Evolutionary conservation across 345 rosid genomes (phyloP), one percentile per base, ranked within the genome.

Genomic region (Streptanthus diversifolius): DNA sequence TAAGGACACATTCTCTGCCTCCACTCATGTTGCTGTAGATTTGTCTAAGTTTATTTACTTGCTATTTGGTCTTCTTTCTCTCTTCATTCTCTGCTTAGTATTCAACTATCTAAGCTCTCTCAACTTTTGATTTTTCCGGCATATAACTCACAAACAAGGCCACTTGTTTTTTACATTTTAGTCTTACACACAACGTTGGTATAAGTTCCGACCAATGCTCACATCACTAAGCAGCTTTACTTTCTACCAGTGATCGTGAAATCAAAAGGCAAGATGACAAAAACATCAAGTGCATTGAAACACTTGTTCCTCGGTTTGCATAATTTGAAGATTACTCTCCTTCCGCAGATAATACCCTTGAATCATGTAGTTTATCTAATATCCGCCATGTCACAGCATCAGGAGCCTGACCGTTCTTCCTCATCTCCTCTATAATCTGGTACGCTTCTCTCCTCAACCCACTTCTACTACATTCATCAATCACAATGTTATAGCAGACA

Each of bases 361-460:
- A 59, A 32, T 57, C 81, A 70, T 87, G 92, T 64, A 93, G 76
- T 68, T 88, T 93, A 65, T 90, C 85, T 9, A 93, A 85, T 75
- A 82, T 86, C 79, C 95, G 78, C 97, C 97, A 90, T 37, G 98
- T 93, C 52, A 90, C 86, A 24, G 97, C 88, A 83, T 93, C 93
- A 13, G 97, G 95, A 36, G 55, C 77, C 55, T 82, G 63, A 32
- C 92, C 95, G 55, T 83, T 86, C 76, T 78, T 90, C 83, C 72
- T 83, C 91, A 90, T 87, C 75, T 93, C 98, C 24, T 80, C 74
- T 25, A 87, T 71, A 78, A 93, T 77, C 83, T 82, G 88, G 78
- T 90, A 90, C 4, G 93, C 98, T 75, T 88, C 98, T 81, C 82
- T 88, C 82, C 71, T 87, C 81, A 85, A 72, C 39, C 95, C 91